Conservation (phyloP, 805 yeast species). For the Lachancea mirantina region DNA sequence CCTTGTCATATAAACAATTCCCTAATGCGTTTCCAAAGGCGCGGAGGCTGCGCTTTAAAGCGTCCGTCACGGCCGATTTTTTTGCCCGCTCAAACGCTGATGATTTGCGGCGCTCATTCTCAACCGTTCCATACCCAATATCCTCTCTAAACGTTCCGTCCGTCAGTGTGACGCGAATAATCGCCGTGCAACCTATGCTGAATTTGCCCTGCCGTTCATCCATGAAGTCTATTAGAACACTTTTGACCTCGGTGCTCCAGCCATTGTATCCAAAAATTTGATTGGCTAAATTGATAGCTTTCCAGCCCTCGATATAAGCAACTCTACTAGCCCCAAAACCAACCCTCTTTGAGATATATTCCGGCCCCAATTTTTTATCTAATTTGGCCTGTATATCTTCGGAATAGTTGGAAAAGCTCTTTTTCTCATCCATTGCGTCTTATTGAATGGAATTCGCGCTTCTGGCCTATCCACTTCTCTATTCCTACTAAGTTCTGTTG, state of each 20-base stretch:
- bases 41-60: conserved; percentile 67
- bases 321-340: conserved; percentile 68
- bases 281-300: conserved; percentile 70
- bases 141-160: conserved; percentile 80
- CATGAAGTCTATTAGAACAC: conserved; percentile 59
- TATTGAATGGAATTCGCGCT: too few relatives aligned
- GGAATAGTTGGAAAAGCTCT: conserved; percentile 8
- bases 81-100: conserved; percentile 78
- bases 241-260: conserved; percentile 68
- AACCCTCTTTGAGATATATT: conserved; percentile 65
- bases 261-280: conserved; percentile 79
- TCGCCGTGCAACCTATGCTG: conserved; percentile 62
- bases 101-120: conserved; percentile 63
- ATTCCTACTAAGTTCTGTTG: too few relatives aligned
- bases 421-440: conserved; percentile 24
- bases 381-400: conserved; percentile 34
- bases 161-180: conserved; percentile 62
- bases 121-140: conserved; percentile 78
- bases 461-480: too few relatives aligned
- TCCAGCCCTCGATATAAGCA: conserved; percentile 79
- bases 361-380: conserved; percentile 59
- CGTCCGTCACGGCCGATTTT: conserved; percentile 81
- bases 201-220: conserved; percentile 55
- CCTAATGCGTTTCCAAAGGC: conserved; percentile 81
- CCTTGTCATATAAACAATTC: conserved; percentile 75